These are phyloP conservation scores for Peltaster fructicola DNA, from an alignment of 2,329 filamentous ascomycete genomes.

Conservation along the genomic window DNA sequence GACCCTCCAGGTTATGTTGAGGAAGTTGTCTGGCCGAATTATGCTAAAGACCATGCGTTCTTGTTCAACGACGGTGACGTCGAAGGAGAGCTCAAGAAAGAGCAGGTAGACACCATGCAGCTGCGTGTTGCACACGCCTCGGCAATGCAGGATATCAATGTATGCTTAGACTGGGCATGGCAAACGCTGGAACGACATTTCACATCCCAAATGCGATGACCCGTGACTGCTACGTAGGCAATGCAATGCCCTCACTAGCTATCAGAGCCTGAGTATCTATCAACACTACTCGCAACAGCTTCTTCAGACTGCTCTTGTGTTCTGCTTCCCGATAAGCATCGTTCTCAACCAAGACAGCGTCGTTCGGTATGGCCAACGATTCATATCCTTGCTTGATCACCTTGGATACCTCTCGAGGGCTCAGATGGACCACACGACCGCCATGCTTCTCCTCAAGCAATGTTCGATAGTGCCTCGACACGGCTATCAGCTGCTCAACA, in stretches of 20 bases:
- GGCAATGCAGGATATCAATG: slow-evolving; percentile 17
- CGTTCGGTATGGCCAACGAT: slow-evolving; percentile 74
- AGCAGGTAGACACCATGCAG: slow-evolving; percentile 17
- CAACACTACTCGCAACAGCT: slow-evolving; percentile 64
- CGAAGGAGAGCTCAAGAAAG: slow-evolving; percentile 34
- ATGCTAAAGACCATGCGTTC: slow-evolving; percentile 63
- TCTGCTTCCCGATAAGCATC: slow-evolving; percentile 72
- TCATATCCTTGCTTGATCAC: slow-evolving; percentile 96
- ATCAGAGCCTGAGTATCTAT: slow-evolving; percentile 34
- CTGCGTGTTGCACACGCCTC: slow-evolving; percentile 16
- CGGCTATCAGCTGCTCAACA: slow-evolving; percentile 68
- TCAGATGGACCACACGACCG: slow-evolving; percentile 36
- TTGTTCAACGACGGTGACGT: slow-evolving; percentile 58
- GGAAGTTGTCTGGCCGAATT: slow-evolving; percentile 89
- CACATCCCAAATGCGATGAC: no score
- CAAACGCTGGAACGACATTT: slow-evolving; percentile 3
- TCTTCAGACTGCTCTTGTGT: slow-evolving; percentile 70
- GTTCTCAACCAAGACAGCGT: slow-evolving; percentile 50
- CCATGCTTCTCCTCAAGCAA: slow-evolving; percentile 44
- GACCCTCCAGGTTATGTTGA: slow-evolving; percentile 93
- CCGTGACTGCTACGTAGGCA: no score
- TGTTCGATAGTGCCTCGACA: slow-evolving; percentile 72
- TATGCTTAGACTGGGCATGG: slow-evolving; percentile 23
- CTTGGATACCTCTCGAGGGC: slow-evolving; percentile 65
- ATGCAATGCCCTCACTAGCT: slow-evolving; percentile 3